These are phyloP conservation scores for Acorus calamus DNA, from an alignment of 106 monocot species.

Conservation along the genomic window DNA sequence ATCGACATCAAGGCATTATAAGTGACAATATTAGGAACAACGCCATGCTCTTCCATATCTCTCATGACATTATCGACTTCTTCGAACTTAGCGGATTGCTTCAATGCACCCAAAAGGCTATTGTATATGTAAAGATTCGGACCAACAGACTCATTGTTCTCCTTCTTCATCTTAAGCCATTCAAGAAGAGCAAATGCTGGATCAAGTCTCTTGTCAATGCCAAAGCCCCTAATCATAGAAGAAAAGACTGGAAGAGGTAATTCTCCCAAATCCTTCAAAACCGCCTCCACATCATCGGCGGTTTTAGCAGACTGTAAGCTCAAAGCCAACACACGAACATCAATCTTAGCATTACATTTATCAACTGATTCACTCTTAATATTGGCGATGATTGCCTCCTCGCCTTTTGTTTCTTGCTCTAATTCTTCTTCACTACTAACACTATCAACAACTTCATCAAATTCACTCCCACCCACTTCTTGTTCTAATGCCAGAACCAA, in stretches of 20 bases:
- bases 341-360: conserved; percentile 6
- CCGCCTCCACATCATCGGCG: conserved; percentile 49
- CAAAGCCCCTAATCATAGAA: conserved; percentile 68
- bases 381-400: too few relatives aligned
- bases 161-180: conserved; percentile 58
- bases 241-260: conserved; percentile 65
- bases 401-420: conserved; percentile 7
- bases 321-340: conserved; percentile 50
- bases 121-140: conserved; percentile 74
- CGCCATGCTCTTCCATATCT: conserved; percentile 63
- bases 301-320: conserved; percentile 41
- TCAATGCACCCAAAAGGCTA: conserved; percentile 68
- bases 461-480: conserved; percentile 7
- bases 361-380: too few relatives aligned
- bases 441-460: conserved; percentile 1
- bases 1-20: conserved; percentile 80
- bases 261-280: conserved; percentile 27
- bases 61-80: conserved; percentile 38
- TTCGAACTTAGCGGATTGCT: conserved; percentile 28
- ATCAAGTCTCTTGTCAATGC: conserved; percentile 47
- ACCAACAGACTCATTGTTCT: background rate
- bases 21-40: conserved; percentile 65
- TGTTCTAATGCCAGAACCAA: conserved; percentile 29
- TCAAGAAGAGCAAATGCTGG: conserved; percentile 76
- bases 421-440: conserved; percentile 1